Conservation (phyloP, 2,329 filamentous ascomycete species). For the Calcarisporium arbuscula region DNA sequence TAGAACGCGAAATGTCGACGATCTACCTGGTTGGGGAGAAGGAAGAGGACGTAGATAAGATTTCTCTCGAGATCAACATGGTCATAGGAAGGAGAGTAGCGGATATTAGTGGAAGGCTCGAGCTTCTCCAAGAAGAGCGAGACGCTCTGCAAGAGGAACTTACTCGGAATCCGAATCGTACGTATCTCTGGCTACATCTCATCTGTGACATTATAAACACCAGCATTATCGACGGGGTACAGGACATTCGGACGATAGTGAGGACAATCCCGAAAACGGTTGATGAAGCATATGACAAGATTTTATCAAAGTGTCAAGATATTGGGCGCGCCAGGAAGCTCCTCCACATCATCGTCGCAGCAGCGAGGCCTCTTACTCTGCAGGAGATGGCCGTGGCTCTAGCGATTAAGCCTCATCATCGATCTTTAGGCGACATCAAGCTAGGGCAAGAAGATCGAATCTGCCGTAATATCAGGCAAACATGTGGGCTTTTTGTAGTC, state of each 20-base stretch:
- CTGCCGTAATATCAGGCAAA: conserved; percentile 12
- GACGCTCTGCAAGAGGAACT: conserved; percentile 9
- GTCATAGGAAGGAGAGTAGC: conserved; percentile 11
- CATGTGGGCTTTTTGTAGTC: conserved; percentile 25
- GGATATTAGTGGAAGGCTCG: conserved; percentile 1
- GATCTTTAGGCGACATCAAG: conserved; percentile 8
- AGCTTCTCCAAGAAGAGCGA: conserved; percentile 7
- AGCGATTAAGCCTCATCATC: conserved; percentile 4
- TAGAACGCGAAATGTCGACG: conserved; percentile 4
- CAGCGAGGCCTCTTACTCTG: conserved; percentile 16
- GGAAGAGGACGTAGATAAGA: conserved; percentile 9
- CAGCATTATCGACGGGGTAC: neutral
- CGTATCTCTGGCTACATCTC: conserved; percentile 21
- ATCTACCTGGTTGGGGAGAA: conserved; percentile 15
- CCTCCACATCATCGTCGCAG: conserved; percentile 18
- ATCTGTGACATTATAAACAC: conserved; percentile 11
- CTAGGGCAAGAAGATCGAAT: conserved; percentile 6
- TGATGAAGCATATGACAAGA: conserved; percentile 19
- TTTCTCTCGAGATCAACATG: conserved; percentile 15
- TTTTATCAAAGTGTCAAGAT: conserved; percentile 14
- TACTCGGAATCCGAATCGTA: conserved; percentile 11
- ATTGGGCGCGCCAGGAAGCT: conserved; percentile 9
- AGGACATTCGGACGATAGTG: too few relatives aligned
- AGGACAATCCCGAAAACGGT: conserved; percentile 15
- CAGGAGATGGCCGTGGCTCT: conserved; percentile 16